Evolutionary conservation across 768 basidiomycete species (phyloP).

Genomic region (Vararia minispora): DNA sequence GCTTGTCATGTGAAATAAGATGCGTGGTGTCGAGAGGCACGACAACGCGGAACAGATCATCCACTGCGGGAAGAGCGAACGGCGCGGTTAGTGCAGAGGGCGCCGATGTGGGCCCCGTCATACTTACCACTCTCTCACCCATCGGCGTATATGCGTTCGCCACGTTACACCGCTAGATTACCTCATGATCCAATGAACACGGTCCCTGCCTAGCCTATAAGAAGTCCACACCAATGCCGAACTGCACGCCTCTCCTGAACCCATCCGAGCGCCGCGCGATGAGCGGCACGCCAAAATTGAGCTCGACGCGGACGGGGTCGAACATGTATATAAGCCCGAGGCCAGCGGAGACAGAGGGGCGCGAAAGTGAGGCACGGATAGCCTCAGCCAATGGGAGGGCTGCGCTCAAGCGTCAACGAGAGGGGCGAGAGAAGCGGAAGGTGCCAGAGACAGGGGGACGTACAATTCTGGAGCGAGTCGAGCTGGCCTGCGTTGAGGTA

Average conservation of each 20-base stretch:
- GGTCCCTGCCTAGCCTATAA: conserved; percentile 37
- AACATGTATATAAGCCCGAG: conserved; percentile 77
- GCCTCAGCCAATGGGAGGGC: conserved; percentile 29
- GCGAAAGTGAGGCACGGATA: conserved; percentile 28
- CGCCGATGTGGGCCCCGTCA: too few relatives aligned
- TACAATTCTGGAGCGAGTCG: conserved; percentile 48
- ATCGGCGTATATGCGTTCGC: too few relatives aligned
- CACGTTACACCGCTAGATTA: too few relatives aligned
- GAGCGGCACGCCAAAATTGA: conserved; percentile 82
- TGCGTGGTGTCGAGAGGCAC: too few relatives aligned
- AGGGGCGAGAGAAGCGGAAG: background rate
- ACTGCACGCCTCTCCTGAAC: conserved; percentile 57
- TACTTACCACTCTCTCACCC: too few relatives aligned
- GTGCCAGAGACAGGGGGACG: conserved; percentile 16
- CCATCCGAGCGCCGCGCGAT: conserved; percentile 59
- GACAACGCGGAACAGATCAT: too few relatives aligned
- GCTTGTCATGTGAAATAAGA: too few relatives aligned
- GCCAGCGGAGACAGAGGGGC: conserved; percentile 70
- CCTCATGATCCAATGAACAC: background rate
- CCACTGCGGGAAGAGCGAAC: too few relatives aligned
- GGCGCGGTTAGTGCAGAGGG: too few relatives aligned
- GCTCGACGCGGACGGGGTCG: conserved; percentile 75
- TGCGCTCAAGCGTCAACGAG: conserved; percentile 9
- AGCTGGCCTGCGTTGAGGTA: conserved; percentile 80
- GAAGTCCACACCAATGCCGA: conserved; percentile 76